These are phyloP conservation scores for Beta corolliflora DNA, from an alignment of 179 eudicot genomes.

Conservation along the genomic window DNA sequence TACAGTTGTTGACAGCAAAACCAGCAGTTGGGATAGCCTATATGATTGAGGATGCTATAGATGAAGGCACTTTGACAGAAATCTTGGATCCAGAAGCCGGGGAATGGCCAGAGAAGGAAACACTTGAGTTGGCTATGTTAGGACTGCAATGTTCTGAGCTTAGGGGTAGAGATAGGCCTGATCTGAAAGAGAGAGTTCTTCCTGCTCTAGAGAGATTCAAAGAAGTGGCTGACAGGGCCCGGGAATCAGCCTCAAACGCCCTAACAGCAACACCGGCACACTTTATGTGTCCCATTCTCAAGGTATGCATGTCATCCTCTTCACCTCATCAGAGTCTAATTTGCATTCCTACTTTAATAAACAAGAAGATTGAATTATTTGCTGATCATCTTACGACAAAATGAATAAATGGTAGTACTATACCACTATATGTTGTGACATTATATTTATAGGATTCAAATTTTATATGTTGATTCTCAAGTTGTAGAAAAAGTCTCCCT, in stretches of 20 bases:
- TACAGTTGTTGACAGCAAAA: conserved; percentile 76
- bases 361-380: background rate
- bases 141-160: conserved; percentile 74
- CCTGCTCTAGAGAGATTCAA: conserved; percentile 67
- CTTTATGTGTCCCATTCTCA: conserved; percentile 73
- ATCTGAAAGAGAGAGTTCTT: conserved; percentile 52
- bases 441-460: background rate
- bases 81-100: conserved; percentile 67
- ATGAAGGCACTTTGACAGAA: conserved; percentile 42
- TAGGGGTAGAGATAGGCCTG: conserved; percentile 74
- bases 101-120: conserved; percentile 64
- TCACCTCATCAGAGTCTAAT: background rate
- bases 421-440: background rate
- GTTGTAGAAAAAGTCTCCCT: background rate
- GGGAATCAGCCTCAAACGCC: conserved; percentile 31
- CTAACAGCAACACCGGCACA: conserved; percentile 53
- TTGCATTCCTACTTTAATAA: background rate
- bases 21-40: conserved; percentile 57
- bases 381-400: background rate
- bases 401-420: no score
- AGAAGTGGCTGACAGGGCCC: conserved; percentile 51
- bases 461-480: background rate
- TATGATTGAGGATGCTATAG: conserved; percentile 61
- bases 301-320: conserved; percentile 42
- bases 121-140: conserved; percentile 54